Conservation (phyloP, 768 basidiomycete genomes). For the Calocybe gangraenosa region DNA sequence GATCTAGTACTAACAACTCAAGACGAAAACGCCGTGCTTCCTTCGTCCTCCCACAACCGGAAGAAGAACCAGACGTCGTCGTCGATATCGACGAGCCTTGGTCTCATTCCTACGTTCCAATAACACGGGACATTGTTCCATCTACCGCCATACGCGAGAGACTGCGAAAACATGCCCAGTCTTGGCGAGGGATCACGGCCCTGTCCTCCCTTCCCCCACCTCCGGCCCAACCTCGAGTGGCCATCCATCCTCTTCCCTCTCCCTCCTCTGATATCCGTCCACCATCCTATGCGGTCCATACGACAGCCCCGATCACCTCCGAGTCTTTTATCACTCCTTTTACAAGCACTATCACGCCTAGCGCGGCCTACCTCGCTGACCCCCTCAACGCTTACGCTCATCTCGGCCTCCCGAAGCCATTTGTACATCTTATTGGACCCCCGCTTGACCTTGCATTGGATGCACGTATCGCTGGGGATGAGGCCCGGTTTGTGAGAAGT, state of each 20-base stretch:
- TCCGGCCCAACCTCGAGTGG: neutral
- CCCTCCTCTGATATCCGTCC: conserved; percentile 13
- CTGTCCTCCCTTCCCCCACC: conserved; percentile 13
- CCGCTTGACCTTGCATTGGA: conserved; percentile 81
- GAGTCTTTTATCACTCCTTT: conserved; percentile 60
- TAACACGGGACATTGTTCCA: conserved; percentile 41
- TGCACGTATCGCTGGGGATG: conserved; percentile 62
- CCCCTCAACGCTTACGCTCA: conserved; percentile 86
- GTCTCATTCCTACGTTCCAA: conserved; percentile 41
- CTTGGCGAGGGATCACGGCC: conserved; percentile 70
- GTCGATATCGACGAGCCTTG: conserved; percentile 47
- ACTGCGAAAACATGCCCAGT: conserved; percentile 54
- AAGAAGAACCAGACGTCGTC: conserved; percentile 31
- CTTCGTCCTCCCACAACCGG: conserved; percentile 1
- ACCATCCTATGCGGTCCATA: conserved; percentile 62
- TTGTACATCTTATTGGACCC: conserved; percentile 73
- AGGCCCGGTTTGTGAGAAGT: conserved; percentile 57
- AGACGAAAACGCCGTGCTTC: conserved; percentile 22
- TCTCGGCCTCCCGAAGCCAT: conserved; percentile 78
- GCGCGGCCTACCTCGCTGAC: conserved; percentile 66
- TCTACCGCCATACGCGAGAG: conserved; percentile 40
- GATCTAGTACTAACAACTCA: conserved; percentile 23
- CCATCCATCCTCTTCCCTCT: conserved; percentile 1
- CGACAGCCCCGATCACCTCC: conserved; percentile 51
- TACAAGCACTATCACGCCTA: conserved; percentile 59